Conservation (phyloP, 495 filamentous ascomycete species). For the Cercophora newfieldiana region DNA sequence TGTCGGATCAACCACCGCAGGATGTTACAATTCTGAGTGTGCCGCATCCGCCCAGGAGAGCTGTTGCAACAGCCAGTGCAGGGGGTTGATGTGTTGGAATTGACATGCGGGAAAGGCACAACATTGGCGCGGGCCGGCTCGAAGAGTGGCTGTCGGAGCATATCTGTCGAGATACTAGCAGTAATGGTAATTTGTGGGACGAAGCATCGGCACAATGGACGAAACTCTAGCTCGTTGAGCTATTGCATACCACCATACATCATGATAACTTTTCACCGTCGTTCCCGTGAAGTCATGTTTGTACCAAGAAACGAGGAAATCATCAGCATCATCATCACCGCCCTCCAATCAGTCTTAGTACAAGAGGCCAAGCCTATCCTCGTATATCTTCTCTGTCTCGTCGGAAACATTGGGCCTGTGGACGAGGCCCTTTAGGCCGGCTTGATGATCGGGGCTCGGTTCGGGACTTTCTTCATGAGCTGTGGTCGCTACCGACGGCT, state of each 20-base stretch:
- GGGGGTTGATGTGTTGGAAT: background rate
- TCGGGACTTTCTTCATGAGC: background rate
- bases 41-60: conserved; percentile 11
- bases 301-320: background rate
- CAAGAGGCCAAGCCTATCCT: background rate
- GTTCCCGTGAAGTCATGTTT: background rate
- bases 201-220: background rate
- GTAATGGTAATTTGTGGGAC: background rate
- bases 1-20: conserved; percentile 10
- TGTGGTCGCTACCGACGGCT: background rate
- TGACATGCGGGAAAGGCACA: background rate
- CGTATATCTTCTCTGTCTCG: background rate
- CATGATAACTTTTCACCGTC: background rate
- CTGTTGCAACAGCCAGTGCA: background rate
- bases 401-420: background rate
- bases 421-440: background rate
- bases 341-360: background rate
- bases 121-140: no score
- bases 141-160: background rate
- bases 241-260: background rate
- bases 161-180: background rate
- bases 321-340: background rate
- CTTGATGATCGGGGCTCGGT: background rate
- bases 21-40: conserved; percentile 12
- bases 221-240: background rate